These are phyloP conservation scores for Avena eriantha DNA, from an alignment of 176 grass and related monocot species.

Conservation along the genomic window DNA sequence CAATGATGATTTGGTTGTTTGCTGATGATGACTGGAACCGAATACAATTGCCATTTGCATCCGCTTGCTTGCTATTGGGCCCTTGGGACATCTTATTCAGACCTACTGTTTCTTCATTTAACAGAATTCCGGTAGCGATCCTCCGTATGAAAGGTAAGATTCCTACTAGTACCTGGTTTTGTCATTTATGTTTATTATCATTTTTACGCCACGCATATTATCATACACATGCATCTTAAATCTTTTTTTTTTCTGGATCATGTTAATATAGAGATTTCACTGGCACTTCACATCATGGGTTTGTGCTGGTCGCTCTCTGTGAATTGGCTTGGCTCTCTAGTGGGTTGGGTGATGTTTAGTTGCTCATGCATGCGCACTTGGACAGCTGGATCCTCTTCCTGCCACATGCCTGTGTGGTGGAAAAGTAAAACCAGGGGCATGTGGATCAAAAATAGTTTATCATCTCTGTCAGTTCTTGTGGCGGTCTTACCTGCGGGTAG, in stretches of 20 bases:
- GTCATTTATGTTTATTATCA: neutral
- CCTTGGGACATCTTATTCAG: slow-evolving; percentile 31
- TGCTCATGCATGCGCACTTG: slow-evolving; percentile 5
- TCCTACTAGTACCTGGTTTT: neutral
- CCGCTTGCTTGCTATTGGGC: slow-evolving; percentile 14
- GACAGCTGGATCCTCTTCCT: slow-evolving; percentile 11
- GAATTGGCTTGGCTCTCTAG: slow-evolving; percentile 9
- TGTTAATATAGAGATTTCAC: slow-evolving; percentile 9
- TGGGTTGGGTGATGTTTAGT: slow-evolving; percentile 26
- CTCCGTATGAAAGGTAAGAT: slow-evolving; percentile 30
- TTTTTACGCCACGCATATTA: slow-evolving; percentile 23
- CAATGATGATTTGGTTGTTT: slow-evolving; percentile 36
- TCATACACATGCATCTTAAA: neutral
- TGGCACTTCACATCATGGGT: neutral
- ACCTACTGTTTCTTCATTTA: slow-evolving; percentile 32
- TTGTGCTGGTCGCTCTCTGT: slow-evolving; percentile 27
- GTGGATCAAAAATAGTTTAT: slow-evolving; percentile 41
- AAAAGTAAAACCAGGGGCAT: slow-evolving; percentile 50
- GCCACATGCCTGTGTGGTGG: slow-evolving; percentile 40
- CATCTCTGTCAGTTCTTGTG: slow-evolving; percentile 5
- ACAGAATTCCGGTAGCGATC: slow-evolving; percentile 15
- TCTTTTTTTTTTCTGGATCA: neutral
- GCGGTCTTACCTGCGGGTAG: slow-evolving; percentile 21
- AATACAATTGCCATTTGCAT: slow-evolving; percentile 44
- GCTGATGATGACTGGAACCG: slow-evolving; percentile 31